phyloP scores from a whole-genome alignment of 768 basidiomycete species.

The Sporobolomyces phaffii region DNA sequence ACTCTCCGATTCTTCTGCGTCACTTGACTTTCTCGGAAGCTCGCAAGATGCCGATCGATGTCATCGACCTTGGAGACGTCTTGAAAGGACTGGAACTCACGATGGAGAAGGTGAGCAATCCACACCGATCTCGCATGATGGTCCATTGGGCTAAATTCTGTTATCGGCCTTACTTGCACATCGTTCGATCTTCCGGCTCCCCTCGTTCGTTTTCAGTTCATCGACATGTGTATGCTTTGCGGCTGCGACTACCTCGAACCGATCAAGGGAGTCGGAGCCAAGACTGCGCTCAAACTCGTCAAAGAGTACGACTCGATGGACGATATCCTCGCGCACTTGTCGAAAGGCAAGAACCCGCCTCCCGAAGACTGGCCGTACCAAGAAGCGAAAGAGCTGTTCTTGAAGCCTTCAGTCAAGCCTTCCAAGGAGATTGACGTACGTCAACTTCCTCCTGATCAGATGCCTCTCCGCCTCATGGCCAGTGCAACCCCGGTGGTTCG shows the following conservation, averaged over 20 bases:
- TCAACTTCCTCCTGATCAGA: no score
- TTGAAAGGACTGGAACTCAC: slow-evolving; percentile 84
- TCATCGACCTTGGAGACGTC: slow-evolving; percentile 74
- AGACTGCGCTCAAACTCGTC: slow-evolving; percentile 86
- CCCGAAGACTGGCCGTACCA: slow-evolving; percentile 98
- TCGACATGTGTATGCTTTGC: slow-evolving; percentile 89
- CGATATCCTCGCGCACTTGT: slow-evolving; percentile 62
- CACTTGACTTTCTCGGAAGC: slow-evolving; percentile 98
- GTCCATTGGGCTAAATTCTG: no score
- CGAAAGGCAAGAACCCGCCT: slow-evolving; percentile 57
- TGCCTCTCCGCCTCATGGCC: no score
- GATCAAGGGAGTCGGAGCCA: slow-evolving; percentile 93
- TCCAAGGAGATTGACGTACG: slow-evolving; percentile 76
- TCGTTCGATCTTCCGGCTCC: no score
- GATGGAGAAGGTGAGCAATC: slow-evolving; percentile 69
- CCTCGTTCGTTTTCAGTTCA: slow-evolving; percentile 61
- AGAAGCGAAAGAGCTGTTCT: slow-evolving; percentile 82
- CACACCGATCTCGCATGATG: not conserved
- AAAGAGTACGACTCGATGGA: slow-evolving; percentile 70
- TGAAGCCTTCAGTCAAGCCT: slow-evolving; percentile 80
- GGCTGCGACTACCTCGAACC: slow-evolving; percentile 99
- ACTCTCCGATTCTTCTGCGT: slow-evolving; percentile 80
- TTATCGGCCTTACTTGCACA: no score
- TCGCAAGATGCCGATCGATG: slow-evolving; percentile 90
- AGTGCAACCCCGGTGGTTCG: no score